A percentile compares a stretch with the other conserved stretches of the same genome.
These are phyloP conservation scores for Passalora sequoiae DNA, from an alignment of 2,329 filamentous ascomycete species.

Conservation along the genomic window DNA sequence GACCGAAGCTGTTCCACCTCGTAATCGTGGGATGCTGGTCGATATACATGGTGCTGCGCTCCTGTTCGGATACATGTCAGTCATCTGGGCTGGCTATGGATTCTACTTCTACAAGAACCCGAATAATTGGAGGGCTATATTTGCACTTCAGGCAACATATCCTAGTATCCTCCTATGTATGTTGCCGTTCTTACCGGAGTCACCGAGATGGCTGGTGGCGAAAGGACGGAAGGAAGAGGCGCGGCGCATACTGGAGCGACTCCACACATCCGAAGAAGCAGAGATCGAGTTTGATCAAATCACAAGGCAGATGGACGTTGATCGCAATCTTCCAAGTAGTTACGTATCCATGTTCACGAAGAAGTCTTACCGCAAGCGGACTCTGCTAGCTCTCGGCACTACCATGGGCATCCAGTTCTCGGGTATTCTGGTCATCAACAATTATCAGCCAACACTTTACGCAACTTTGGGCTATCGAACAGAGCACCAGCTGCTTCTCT, in stretches of 20 bases:
- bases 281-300: slow-evolving; percentile 3
- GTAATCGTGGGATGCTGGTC: slow-evolving; percentile 4
- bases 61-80: slow-evolving; percentile 3
- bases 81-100: slow-evolving; percentile 7
- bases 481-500: slow-evolving; percentile 3
- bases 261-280: slow-evolving; percentile 2
- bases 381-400: slow-evolving; percentile 2
- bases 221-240: slow-evolving; percentile 1
- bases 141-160: slow-evolving; percentile 2
- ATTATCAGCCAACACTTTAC: slow-evolving; percentile 8
- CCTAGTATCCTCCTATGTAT: not conserved
- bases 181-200: slow-evolving; percentile 5
- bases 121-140: slow-evolving; percentile 3
- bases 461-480: slow-evolving; percentile 3
- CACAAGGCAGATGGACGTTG: slow-evolving; percentile 1
- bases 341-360: slow-evolving; percentile 6
- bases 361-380: slow-evolving; percentile 4
- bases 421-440: slow-evolving; percentile 7
- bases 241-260: not conserved
- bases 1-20: slow-evolving; percentile 4
- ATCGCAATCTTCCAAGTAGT: slow-evolving; percentile 1
- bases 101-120: slow-evolving; percentile 5
- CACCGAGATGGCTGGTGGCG: slow-evolving; percentile 5
- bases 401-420: slow-evolving; percentile 7
- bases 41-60: slow-evolving; percentile 4